Percentiles rank a stretch among this genome's conserved stretches.
These are phyloP conservation scores for Mycena indigotica DNA, from an alignment of 768 basidiomycete genomes.

Conservation along the genomic window DNA sequence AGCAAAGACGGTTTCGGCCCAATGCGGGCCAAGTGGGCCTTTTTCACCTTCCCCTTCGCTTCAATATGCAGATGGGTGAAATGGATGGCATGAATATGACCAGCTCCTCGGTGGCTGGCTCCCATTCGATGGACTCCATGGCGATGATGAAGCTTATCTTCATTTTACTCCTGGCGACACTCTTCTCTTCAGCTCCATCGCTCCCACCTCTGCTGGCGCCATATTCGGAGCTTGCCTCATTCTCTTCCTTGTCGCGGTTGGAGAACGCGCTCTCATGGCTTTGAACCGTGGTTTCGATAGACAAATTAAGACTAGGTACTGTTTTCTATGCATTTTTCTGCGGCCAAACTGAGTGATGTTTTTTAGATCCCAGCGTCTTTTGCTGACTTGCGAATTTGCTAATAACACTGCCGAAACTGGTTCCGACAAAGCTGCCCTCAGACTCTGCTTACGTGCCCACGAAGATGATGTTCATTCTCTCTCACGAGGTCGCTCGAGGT, in stretches of 20 bases:
- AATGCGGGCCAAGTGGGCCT: too few relatives aligned
- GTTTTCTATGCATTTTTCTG: too few relatives aligned
- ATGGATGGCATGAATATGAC: slow-evolving; percentile 14
- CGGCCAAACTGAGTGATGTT: too few relatives aligned
- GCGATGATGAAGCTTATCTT: slow-evolving; percentile 67
- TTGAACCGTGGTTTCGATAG: background rate
- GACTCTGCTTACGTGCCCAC: too few relatives aligned
- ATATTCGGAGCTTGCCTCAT: slow-evolving; percentile 77
- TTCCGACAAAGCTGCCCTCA: too few relatives aligned
- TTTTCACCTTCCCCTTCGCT: too few relatives aligned
- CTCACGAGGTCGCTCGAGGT: slow-evolving; percentile 23
- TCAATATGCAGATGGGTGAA: too few relatives aligned
- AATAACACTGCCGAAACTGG: too few relatives aligned
- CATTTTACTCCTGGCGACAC: slow-evolving; percentile 69
- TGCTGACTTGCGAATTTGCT: slow-evolving; percentile 4
- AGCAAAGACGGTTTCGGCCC: too few relatives aligned
- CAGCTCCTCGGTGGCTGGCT: background rate
- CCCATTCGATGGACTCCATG: too few relatives aligned
- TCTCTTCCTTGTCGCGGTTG: slow-evolving; percentile 64
- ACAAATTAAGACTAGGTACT: too few relatives aligned
- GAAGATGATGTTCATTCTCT: slow-evolving; percentile 24
- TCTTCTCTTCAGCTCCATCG: slow-evolving; percentile 69
- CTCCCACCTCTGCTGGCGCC: slow-evolving; percentile 67
- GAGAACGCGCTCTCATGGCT: slow-evolving; percentile 63
- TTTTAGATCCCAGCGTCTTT: slow-evolving; percentile 8